Base-by-base conservation (phyloP, 257 asterid genomes). In the Schizonepeta tenuifolia region DNA sequence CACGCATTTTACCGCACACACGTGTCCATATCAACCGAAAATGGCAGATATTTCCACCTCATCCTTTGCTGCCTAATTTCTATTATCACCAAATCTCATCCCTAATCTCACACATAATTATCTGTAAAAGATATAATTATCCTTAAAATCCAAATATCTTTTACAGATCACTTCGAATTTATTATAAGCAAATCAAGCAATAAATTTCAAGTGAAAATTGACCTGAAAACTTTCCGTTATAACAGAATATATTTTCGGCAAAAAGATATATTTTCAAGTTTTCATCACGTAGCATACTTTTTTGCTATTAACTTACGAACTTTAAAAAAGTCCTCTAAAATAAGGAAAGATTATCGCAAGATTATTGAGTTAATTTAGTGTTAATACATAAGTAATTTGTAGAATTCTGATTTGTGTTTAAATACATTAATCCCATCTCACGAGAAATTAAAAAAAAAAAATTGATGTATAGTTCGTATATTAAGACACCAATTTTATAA, bases 31-130 rank as follows among this genome's bases (percentile, higher is more conserved):
- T 71, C 22, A 69, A 57, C 73, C 35, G 54, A 64, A 70, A 21
- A 17, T 38, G 55, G 41, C 28, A 65, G 53, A 72, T 69, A 9
- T 35, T 41, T 28, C 69, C 44, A 21, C 12, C 38, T 40, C 22
- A 20, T 15, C n/a, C 54, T 65, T 15, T 51, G 63, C 47, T 43
- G 50, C 40, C 61, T 26, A 5, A 15, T 63, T 47, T 49, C 40
- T 51, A 44, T 71, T 69, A 71, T 75, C 53, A 71, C 55, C 67
- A 65, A 65, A 75, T 76, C 63, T 24, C 66, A 70, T 74, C 44
- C 68, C 65, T 67, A 65, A 72, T 67, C 13, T 38, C 17, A 56
- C 56, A 53, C 1, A 20, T 54, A 50, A 31, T 65, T 2, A 15
- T n/a, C 22, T 21, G 21, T 49, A 12, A 24, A 18, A 41, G n/a